Conservation (phyloP, 1,284 basidiomycete species). For the Ustilago tritici region DNA sequence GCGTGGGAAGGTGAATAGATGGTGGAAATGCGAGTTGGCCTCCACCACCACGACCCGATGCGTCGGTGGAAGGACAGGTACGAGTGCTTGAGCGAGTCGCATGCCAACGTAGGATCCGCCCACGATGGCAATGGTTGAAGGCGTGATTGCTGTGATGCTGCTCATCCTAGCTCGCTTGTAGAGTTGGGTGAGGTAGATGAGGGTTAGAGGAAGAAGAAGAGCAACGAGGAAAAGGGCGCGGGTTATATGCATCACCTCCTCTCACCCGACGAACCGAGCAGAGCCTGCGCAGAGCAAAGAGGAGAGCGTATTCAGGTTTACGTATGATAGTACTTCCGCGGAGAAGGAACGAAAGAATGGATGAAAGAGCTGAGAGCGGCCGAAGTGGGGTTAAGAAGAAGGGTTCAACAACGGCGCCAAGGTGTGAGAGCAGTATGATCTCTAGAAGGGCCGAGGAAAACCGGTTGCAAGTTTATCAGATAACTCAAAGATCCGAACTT, state of each 20-base stretch:
- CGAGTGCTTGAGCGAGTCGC: constrained; percentile 67
- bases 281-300: not conserved
- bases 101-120: constrained; percentile 50
- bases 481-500: not conserved
- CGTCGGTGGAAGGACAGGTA: constrained; percentile 67
- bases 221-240: not conserved
- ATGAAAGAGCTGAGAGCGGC: not conserved
- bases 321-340: not conserved
- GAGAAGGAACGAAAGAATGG: not conserved
- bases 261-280: not conserved
- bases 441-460: not conserved
- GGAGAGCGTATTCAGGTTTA: not conserved
- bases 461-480: constrained; percentile 4
- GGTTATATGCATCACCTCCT: constrained; percentile 12
- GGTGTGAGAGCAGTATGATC: too few species aligned
- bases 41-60: constrained; percentile 72
- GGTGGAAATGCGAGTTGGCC: constrained; percentile 72
- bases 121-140: constrained; percentile 38
- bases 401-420: not conserved
- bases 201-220: not conserved
- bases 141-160: constrained; percentile 9
- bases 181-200: not conserved
- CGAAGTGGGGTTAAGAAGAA: constrained; percentile 4
- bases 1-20: constrained; percentile 74
- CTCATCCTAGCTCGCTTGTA: constrained; percentile 12